Evolutionary conservation across 345 rosid genomes (phyloP).

Genomic region (Hypericum androsaemum): DNA sequence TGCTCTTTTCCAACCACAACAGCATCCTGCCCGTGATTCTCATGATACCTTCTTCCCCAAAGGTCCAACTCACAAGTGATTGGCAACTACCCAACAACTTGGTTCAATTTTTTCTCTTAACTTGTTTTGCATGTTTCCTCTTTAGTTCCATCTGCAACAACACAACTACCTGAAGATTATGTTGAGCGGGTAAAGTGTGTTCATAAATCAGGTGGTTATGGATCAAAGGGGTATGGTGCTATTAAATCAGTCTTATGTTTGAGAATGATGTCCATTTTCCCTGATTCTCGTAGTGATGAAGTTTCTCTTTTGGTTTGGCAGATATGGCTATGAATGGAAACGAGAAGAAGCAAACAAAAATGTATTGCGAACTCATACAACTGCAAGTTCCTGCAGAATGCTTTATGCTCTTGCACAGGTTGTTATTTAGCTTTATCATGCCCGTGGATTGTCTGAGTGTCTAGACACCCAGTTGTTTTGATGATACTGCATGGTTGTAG

Average conservation of each 20-base stretch:
- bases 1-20: slow-evolving; percentile 93
- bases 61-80: slow-evolving; percentile 34
- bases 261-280: background rate
- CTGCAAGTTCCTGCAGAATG: slow-evolving; percentile 88
- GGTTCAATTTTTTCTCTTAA: slow-evolving; percentile 7
- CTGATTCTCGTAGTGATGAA: background rate
- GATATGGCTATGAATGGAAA: slow-evolving; percentile 89
- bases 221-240: slow-evolving; percentile 65
- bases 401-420: slow-evolving; percentile 87
- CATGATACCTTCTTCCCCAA: slow-evolving; percentile 87
- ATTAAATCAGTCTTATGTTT: background rate
- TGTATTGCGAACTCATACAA: slow-evolving; percentile 87
- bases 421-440: background rate
- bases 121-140: slow-evolving; percentile 8
- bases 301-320: slow-evolving; percentile 13
- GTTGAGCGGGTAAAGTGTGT: slow-evolving; percentile 66
- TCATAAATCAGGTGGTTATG: slow-evolving; percentile 88
- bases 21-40: slow-evolving; percentile 98
- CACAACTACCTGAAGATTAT: slow-evolving; percentile 71
- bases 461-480: background rate
- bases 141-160: slow-evolving; percentile 78
- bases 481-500: too few species aligned
- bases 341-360: slow-evolving; percentile 96
- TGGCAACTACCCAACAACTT: background rate
- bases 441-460: background rate